Conservation (phyloP, 805 yeast genomes). For the Wickerhamiella qilinensis region DNA sequence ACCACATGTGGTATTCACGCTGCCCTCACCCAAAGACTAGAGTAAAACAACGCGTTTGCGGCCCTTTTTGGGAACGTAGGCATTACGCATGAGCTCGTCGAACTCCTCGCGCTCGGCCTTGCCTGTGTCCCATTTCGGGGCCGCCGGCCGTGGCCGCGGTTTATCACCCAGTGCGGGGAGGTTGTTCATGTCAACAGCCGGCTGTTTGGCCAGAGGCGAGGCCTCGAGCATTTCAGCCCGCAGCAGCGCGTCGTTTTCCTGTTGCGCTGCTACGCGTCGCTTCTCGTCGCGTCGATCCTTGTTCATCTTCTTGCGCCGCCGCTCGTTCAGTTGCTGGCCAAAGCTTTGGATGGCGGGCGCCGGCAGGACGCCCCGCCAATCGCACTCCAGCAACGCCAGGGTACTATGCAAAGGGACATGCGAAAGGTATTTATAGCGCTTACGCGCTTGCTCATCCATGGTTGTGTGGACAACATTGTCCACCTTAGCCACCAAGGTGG, state of each 20-base stretch:
- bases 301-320: slow-evolving; percentile 12
- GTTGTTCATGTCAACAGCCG: slow-evolving; percentile 8
- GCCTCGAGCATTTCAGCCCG: slow-evolving; percentile 17
- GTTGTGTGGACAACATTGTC: slow-evolving; percentile 59
- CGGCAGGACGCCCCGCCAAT: slow-evolving; percentile 41
- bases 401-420: slow-evolving; percentile 79
- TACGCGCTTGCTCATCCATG: slow-evolving; percentile 41
- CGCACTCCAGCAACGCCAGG: slow-evolving; percentile 68
- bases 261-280: slow-evolving; percentile 18
- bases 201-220: slow-evolving; percentile 7
- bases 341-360: slow-evolving; percentile 17
- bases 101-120: slow-evolving; percentile 5
- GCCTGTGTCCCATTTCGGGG: slow-evolving; percentile 12
- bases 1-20: too few species aligned
- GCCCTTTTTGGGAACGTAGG: slow-evolving; percentile 12
- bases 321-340: slow-evolving; percentile 13
- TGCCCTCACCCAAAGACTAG: slow-evolving; percentile 1
- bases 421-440: slow-evolving; percentile 54
- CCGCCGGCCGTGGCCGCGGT: slow-evolving; percentile 6
- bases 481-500: slow-evolving; percentile 39
- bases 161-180: slow-evolving; percentile 12
- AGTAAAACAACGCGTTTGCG: slow-evolving; percentile 9
- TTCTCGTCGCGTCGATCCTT: slow-evolving; percentile 17
- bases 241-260: slow-evolving; percentile 23
- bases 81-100: slow-evolving; percentile 11